A percentile compares a stretch with the other conserved stretches of the same genome.
Evolutionary conservation across 1,139 yeast species (phyloP).

Genomic region (Taphrina confusa): DNA sequence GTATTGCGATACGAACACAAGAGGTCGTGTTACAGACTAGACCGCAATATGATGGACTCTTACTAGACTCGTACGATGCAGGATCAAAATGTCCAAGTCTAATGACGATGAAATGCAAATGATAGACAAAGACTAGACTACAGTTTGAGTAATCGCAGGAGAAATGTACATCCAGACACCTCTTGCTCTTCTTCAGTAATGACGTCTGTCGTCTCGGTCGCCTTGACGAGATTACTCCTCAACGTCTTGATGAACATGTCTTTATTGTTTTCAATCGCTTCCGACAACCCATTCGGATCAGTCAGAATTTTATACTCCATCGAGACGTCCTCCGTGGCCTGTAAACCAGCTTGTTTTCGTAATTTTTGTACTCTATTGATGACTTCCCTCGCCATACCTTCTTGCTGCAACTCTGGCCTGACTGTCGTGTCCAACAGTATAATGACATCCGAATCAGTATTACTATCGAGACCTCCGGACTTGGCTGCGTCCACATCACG

Average conservation of each 20-base stretch:
- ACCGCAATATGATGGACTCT: no score
- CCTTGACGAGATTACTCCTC: conserved; percentile 48
- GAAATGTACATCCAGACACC: conserved; percentile 81
- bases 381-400: conserved; percentile 94
- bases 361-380: conserved; percentile 96
- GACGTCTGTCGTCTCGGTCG: conserved; percentile 46
- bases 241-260: conserved; percentile 76
- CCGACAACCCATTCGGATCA: conserved; percentile 65
- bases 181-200: conserved; percentile 88
- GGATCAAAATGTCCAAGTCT: no score
- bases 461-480: conserved; percentile 40
- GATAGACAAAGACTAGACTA: conserved; percentile 5
- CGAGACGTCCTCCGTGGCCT: conserved; percentile 89
- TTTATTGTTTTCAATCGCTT: conserved; percentile 63
- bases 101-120: background rate
- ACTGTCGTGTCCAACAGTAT: conserved; percentile 84
- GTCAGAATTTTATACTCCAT: conserved; percentile 74
- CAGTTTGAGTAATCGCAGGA: conserved; percentile 68
- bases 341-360: conserved; percentile 93
- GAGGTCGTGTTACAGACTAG: no score
- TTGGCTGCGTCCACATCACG: conserved; percentile 67
- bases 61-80: no score
- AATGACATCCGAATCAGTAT: conserved; percentile 77
- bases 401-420: conserved; percentile 84
- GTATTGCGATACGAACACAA: no score